phyloP scores from a whole-genome alignment of 495 filamentous ascomycete genomes.

The Trichoderma parareesei region DNA sequence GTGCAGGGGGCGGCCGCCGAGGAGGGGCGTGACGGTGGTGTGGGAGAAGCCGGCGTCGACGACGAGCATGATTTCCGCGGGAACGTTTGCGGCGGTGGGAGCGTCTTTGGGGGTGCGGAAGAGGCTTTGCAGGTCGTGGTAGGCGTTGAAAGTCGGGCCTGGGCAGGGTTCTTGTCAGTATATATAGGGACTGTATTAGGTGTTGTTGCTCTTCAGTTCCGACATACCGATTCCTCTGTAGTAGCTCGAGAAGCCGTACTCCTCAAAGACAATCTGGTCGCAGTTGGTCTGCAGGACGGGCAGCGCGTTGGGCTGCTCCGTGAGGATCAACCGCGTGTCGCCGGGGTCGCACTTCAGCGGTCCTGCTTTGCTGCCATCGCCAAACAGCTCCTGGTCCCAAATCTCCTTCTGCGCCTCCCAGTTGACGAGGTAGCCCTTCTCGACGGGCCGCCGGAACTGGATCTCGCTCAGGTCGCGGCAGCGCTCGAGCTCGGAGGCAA shows the following conservation, averaged over 20 bases:
- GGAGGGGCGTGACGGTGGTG: conserved; percentile 82
- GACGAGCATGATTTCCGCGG: conserved; percentile 75
- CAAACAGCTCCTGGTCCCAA: conserved; percentile 87
- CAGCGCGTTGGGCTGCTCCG: conserved; percentile 86
- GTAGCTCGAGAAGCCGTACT: conserved; percentile 90
- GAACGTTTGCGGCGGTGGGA: conserved; percentile 36
- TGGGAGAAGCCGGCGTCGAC: conserved; percentile 91
- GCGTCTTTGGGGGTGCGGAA: conserved; percentile 42
- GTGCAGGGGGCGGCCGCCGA: conserved; percentile 73
- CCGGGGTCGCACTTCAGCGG: conserved; percentile 59
- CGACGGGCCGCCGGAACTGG: conserved; percentile 78
- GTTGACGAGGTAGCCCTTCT: conserved; percentile 92
- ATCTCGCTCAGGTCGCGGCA: conserved; percentile 88
- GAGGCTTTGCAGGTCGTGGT: conserved; percentile 64
- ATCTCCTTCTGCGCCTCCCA: conserved; percentile 96
- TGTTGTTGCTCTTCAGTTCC: not conserved
- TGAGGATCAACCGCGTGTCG: conserved; percentile 72
- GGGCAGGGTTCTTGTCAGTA: conserved; percentile 11
- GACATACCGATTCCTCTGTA: conserved; percentile 60
- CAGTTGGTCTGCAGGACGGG: conserved; percentile 75
- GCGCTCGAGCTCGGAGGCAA: conserved; percentile 71
- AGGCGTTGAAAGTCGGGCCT: conserved; percentile 66
- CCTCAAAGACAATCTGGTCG: conserved; percentile 96
- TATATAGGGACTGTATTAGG: not conserved
- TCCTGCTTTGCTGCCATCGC: conserved; percentile 60